Evolutionary conservation across 2,329 filamentous ascomycete species (phyloP).

Genomic region (Bipolaris cookei): DNA sequence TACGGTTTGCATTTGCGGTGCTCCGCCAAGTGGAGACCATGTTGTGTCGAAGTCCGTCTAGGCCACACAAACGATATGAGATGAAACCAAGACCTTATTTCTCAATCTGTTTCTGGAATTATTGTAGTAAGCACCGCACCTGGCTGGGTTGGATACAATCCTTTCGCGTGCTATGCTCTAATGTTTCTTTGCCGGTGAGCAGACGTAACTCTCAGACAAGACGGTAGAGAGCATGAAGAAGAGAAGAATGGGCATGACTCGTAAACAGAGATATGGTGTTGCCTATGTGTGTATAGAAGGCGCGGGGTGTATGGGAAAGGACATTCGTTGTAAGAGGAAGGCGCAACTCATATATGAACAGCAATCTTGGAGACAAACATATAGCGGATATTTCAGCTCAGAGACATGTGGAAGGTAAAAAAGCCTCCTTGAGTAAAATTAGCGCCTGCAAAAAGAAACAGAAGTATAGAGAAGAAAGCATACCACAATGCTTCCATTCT

Average conservation of each 20-base stretch:
- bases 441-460: not conserved
- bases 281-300: constrained; percentile 24
- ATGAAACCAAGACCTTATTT: not conserved
- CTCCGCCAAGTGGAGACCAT: constrained; percentile 23
- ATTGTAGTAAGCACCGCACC: not conserved
- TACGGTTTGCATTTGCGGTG: constrained; percentile 8
- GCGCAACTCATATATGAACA: constrained; percentile 4
- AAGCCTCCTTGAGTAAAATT: not conserved
- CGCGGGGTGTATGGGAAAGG: constrained; percentile 17
- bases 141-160: not conserved
- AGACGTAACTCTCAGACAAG: not conserved
- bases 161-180: not conserved
- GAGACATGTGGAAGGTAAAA: not conserved
- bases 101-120: not conserved
- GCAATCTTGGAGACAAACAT: not conserved
- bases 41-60: not conserved
- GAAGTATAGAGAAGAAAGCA: not conserved
- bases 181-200: not conserved
- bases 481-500: not conserved
- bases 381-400: not conserved
- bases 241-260: not conserved
- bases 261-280: constrained; percentile 11
- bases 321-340: constrained; percentile 11
- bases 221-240: not conserved
- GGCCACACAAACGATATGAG: not conserved